A percentile compares a stretch with the other conserved stretches of the same genome.
Conservation (phyloP, 2,329 filamentous ascomycete species). For the Parastagonospora nodorum region DNA sequence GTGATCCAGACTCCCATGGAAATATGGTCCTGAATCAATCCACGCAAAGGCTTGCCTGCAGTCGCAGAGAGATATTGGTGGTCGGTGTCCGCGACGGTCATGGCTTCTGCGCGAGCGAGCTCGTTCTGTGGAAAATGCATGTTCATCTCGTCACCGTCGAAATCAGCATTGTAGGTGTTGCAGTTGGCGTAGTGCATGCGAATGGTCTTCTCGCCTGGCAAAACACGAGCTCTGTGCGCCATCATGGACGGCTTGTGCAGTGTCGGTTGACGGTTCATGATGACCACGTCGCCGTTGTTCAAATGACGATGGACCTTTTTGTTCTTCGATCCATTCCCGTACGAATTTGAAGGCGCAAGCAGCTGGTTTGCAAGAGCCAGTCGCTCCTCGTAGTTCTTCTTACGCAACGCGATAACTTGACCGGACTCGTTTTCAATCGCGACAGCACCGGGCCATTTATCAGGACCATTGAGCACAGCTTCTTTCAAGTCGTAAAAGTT, state of each 20-base stretch:
- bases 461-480: slow-evolving; percentile 91
- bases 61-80: slow-evolving; percentile 96
- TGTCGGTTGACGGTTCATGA: slow-evolving; percentile 99
- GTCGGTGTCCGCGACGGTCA: slow-evolving; percentile 93
- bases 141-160: slow-evolving; percentile 99
- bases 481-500: slow-evolving; percentile 96
- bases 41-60: slow-evolving; percentile 88
- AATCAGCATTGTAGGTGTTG: slow-evolving; percentile 99
- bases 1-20: slow-evolving; percentile 92
- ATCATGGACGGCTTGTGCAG: slow-evolving; percentile 99
- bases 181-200: slow-evolving; percentile 99
- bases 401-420: slow-evolving; percentile 83
- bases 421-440: slow-evolving; percentile 97
- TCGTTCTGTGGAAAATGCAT: slow-evolving; percentile 99
- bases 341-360: slow-evolving; percentile 78
- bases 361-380: slow-evolving; percentile 90
- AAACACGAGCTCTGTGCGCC: slow-evolving; percentile 90
- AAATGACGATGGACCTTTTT: slow-evolving; percentile 98
- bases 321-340: slow-evolving; percentile 75
- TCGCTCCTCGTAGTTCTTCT: slow-evolving; percentile 86
- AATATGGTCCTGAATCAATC: slow-evolving; percentile 97
- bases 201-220: slow-evolving; percentile 94
- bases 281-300: slow-evolving; percentile 92
- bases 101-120: slow-evolving; percentile 86
- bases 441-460: slow-evolving; percentile 91